phyloP scores from a whole-genome alignment of 768 basidiomycete genomes.

The Crassisporium funariophilum region DNA sequence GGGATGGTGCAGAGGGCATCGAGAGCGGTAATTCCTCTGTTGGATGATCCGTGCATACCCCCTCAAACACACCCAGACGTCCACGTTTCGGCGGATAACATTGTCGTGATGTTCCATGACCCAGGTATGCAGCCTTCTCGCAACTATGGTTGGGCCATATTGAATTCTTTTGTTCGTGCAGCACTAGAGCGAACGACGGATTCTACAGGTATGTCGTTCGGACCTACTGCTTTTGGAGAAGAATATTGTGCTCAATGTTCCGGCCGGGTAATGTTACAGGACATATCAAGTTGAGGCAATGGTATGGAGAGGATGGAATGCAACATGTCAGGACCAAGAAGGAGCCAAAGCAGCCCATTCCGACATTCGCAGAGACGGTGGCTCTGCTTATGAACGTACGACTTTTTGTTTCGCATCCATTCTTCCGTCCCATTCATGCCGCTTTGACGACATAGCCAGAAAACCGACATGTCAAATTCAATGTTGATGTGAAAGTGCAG shows the following conservation, averaged over 20 bases:
- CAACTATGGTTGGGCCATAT: slow-evolving; percentile 9
- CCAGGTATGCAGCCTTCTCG: slow-evolving; percentile 50
- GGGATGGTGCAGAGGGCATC: slow-evolving; percentile 93
- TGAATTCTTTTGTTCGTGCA: slow-evolving; percentile 28
- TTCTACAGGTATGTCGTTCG: slow-evolving; percentile 50
- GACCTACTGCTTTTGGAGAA: slow-evolving; percentile 2
- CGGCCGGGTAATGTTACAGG: slow-evolving; percentile 40
- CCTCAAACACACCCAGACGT: slow-evolving; percentile 85
- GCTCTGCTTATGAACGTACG: slow-evolving; percentile 74
- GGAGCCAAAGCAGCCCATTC: slow-evolving; percentile 82
- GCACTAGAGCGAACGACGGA: slow-evolving; percentile 83
- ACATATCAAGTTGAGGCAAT: slow-evolving; percentile 67
- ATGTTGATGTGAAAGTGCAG: slow-evolving; percentile 93
- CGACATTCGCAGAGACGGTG: slow-evolving; percentile 87
- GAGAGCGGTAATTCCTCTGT: slow-evolving; percentile 85
- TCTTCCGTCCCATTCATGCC: slow-evolving; percentile 1
- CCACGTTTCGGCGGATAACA: slow-evolving; percentile 85
- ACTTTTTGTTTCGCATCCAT: slow-evolving; percentile 21
- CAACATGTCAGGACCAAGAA: slow-evolving; percentile 79
- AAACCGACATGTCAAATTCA: slow-evolving; percentile 74
- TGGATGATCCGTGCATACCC: slow-evolving; percentile 35
- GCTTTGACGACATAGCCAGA: slow-evolving; percentile 49
- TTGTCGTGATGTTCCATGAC: slow-evolving; percentile 96
- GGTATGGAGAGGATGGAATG: slow-evolving; percentile 73
- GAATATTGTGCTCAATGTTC: slow-evolving; percentile 13